Evolutionary conservation across 495 filamentous ascomycete genomes (phyloP).

Genomic region (Tuber microsphaerosporum): DNA sequence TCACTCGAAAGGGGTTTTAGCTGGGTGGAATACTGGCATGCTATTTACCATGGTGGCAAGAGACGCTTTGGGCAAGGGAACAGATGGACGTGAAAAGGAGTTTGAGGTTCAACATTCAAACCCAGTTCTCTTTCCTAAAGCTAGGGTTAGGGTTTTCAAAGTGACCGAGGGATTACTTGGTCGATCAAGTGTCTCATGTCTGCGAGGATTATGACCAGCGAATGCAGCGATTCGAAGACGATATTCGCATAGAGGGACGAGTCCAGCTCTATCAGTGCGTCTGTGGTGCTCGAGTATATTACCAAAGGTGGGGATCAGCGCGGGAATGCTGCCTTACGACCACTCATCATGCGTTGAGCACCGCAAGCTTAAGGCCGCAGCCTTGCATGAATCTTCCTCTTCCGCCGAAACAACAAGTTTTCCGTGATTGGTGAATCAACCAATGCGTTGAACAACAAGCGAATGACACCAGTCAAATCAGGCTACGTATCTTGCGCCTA

Average conservation of each 20-base stretch:
- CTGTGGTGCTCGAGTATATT: background rate
- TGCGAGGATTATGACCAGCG: background rate
- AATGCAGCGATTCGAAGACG: background rate
- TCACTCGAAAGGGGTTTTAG: background rate
- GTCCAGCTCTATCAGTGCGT: background rate
- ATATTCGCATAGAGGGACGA: background rate
- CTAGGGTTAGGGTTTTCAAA: background rate
- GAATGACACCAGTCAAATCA: slow-evolving; percentile 5
- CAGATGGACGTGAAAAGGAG: background rate
- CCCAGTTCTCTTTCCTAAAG: background rate
- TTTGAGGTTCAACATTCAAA: background rate
- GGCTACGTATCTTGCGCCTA: slow-evolving; percentile 3
- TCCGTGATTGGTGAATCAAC: background rate
- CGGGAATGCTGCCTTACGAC: background rate
- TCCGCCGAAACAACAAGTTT: background rate
- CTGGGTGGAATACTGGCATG: background rate
- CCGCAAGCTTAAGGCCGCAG: background rate
- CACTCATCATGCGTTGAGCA: background rate
- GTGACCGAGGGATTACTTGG: background rate
- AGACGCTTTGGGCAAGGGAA: background rate
- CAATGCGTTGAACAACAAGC: background rate
- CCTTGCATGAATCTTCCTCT: background rate
- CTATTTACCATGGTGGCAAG: background rate
- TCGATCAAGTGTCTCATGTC: background rate
- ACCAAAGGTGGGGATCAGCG: background rate